Percentiles rank a stretch among this genome's conserved stretches.
phyloP scores from a whole-genome alignment of 192 early-diverging fungal genomes.

The Rhizophagus prolifer region DNA sequence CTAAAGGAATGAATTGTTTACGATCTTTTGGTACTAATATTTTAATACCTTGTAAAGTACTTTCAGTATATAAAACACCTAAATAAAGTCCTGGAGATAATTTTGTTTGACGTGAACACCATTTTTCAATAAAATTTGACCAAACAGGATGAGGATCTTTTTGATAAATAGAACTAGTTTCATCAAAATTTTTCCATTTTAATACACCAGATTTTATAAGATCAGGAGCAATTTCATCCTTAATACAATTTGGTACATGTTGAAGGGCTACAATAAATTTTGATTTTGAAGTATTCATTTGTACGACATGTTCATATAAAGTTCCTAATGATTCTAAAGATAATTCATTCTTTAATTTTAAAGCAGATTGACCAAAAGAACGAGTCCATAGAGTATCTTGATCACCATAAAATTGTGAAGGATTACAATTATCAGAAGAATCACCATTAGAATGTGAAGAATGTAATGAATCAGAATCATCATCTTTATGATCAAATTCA shows the following conservation, averaged over 20 bases:
- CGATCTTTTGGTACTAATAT: slow-evolving; percentile 44
- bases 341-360: slow-evolving; percentile 32
- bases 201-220: slow-evolving; percentile 36
- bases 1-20: slow-evolving; percentile 46
- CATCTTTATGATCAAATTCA: slow-evolving; percentile 20
- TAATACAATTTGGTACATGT: slow-evolving; percentile 35
- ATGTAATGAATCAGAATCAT: slow-evolving; percentile 27
- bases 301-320: slow-evolving; percentile 45
- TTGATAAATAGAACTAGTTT: slow-evolving; percentile 23
- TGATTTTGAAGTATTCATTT: slow-evolving; percentile 35
- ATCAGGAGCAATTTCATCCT: slow-evolving; percentile 38
- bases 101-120: slow-evolving; percentile 37
- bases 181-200: slow-evolving; percentile 42
- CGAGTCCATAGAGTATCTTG: slow-evolving; percentile 22
- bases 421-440: neutral
- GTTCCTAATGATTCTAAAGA: slow-evolving; percentile 30
- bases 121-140: slow-evolving; percentile 30
- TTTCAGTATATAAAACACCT: slow-evolving; percentile 49
- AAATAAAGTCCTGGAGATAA: slow-evolving; percentile 46
- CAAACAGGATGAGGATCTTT: slow-evolving; percentile 28
- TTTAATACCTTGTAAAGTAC: slow-evolving; percentile 43
- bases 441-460: slow-evolving; percentile 5
- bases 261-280: slow-evolving; percentile 48
- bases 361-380: slow-evolving; percentile 24
- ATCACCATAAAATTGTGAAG: slow-evolving; percentile 27